A percentile compares a stretch with the other conserved stretches of the same genome.
phyloP scores from a whole-genome alignment of 345 rosid genomes.

The Dipteronia sinensis region DNA sequence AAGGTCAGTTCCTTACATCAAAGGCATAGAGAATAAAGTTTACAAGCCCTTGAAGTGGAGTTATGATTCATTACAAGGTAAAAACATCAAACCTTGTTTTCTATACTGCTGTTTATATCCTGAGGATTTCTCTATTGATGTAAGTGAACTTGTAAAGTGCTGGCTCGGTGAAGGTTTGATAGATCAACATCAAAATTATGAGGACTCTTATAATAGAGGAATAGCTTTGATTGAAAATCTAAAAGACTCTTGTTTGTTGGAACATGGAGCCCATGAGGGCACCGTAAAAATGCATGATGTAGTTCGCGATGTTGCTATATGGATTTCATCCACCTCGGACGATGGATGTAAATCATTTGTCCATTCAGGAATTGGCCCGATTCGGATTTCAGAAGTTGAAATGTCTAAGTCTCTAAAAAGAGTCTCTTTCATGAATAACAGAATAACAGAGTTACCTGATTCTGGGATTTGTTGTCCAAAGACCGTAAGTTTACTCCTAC shows the following conservation, averaged over 20 bases:
- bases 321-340: constrained; percentile 33
- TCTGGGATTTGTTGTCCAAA: too few relatives aligned
- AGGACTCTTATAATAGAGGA: constrained; percentile 34
- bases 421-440: constrained; percentile 44
- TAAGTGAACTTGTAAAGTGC: constrained; percentile 36
- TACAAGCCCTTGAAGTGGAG: constrained; percentile 41
- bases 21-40: constrained; percentile 36
- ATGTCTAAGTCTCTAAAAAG: constrained; percentile 26
- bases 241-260: constrained; percentile 47
- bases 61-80: constrained; percentile 30
- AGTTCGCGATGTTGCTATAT: constrained; percentile 45
- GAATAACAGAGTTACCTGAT: neutral
- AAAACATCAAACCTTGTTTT: constrained; percentile 37
- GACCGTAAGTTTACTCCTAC: too few relatives aligned
- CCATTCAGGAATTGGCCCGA: constrained; percentile 31
- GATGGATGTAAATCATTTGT: constrained; percentile 32
- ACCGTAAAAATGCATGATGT: constrained; percentile 52
- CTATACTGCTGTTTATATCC: constrained; percentile 49
- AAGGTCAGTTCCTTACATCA: constrained; percentile 26
- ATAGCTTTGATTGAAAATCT: constrained; percentile 40
- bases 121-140: constrained; percentile 38
- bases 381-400: constrained; percentile 21
- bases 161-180: constrained; percentile 50
- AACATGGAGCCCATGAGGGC: constrained; percentile 35
- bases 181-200: constrained; percentile 26